Evolutionary conservation across 1,284 basidiomycete genomes (phyloP), one percentile per base, ranked within the genome.

Genomic region (Trametes hirsuta): DNA sequence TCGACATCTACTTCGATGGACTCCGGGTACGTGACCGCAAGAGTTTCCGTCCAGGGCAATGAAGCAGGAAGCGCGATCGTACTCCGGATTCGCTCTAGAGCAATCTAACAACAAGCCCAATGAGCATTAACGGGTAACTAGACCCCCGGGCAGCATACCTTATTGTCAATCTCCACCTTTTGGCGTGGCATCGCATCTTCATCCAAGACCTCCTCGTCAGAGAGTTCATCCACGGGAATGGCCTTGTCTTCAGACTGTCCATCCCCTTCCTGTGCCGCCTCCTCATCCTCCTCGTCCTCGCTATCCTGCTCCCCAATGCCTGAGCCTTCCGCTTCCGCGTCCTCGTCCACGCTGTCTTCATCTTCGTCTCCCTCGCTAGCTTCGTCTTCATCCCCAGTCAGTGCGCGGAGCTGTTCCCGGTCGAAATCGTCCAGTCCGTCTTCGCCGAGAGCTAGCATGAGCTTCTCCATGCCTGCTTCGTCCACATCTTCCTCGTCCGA

Each of bases 31-130:
- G 87, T 81, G 4, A 96, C 71, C 2, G 84, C 81, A 11, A 97
- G 80, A 0, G 91, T 94, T 73, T 97, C 94, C 58, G 93, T 91
- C 91, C 93, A 97, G 12, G 91, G 83, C 55, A 93, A 74, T 62
- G 85, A 85, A 47, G 87, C 79, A 64, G 93, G 88, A 25, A 96
- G 83, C 68, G 88, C 84, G 51, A 97, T 91, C 14, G 83, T 81
- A 63, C 93, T 87, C 37, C 88, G 86, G 69, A 97, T 91, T 55
- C 93, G 85, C 62, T 88, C 84, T 60, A 97, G 82, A 21, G 94
- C 93, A 51, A 87, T 81, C 93, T 96, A 65, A 55, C 36, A 46
- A 4, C 10, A 36, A 37, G n/a, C 47, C 6, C 11, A 0, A 12
- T 41, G 8, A 47, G 35, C 5, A 50, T 6, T 10, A 10, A 6